These are phyloP conservation scores for Artemisia annua DNA, from an alignment of 129 eudicot genomes.

Conservation along the genomic window DNA sequence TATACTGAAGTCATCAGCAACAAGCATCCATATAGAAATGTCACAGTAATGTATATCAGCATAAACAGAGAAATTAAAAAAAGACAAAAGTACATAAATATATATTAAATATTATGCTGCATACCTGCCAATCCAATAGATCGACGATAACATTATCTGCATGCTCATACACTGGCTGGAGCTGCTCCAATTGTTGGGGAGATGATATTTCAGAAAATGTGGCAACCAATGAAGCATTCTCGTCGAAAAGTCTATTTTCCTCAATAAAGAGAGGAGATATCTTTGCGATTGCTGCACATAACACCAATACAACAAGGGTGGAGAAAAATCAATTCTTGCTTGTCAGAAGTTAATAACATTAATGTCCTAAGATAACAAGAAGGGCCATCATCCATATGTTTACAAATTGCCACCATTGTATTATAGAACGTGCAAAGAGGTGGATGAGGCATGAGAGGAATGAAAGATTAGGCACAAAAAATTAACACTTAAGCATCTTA, in stretches of 20 bases:
- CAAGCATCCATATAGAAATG: not conserved
- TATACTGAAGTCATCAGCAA: not conserved
- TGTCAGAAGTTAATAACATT: not conserved
- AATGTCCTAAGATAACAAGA: not conserved
- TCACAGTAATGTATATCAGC: conserved; percentile 2
- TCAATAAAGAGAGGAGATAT: conserved; percentile 72
- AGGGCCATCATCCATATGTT: conserved; percentile 4
- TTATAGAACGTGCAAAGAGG: not conserved
- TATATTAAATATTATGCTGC: conserved; percentile 30
- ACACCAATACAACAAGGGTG: conserved; percentile 15
- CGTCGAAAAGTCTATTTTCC: conserved; percentile 50
- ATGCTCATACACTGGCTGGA: conserved; percentile 46
- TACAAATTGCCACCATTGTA: conserved; percentile 1
- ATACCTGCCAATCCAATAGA: conserved; percentile 95
- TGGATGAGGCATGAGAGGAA: not conserved
- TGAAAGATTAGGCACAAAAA: not conserved
- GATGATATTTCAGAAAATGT: conserved; percentile 66
- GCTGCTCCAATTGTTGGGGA: conserved; percentile 65
- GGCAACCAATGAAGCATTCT: conserved; percentile 51
- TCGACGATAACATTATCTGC: conserved; percentile 64
- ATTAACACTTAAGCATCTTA: not conserved
- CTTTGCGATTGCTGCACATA: conserved; percentile 70
- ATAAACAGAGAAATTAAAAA: conserved; percentile 16
- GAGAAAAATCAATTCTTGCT: not conserved
- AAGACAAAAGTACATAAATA: conserved; percentile 5